Evolutionary conservation across 176 grass and related monocot genomes (phyloP), one percentile per base, ranked within the genome.

Genomic region (bread wheat (Triticum aestivum)): DNA sequence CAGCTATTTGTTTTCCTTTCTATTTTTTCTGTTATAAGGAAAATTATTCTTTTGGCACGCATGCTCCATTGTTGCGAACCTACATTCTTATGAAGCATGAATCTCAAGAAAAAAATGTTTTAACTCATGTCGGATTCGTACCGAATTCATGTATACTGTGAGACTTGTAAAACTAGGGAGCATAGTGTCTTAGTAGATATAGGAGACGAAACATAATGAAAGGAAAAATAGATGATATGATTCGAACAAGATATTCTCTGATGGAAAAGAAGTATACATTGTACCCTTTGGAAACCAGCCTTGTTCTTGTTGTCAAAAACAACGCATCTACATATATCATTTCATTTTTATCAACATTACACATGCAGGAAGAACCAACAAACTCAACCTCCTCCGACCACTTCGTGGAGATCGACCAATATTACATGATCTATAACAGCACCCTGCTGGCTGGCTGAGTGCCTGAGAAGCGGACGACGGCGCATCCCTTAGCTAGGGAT

Each of bases 281-380:
- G 65, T 71, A 83, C 82, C 83, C 20, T 26, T 44, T 72, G 61
- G 30, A 69, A 95, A 92, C 20, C 73, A 86, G 61, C 32, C 63
- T 90, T 89, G 83, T 86, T 80, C 44, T 75, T 80, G 64, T 73
- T 66, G 80, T 88, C 26, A 90, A 79, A 76, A 83, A 87, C 63
- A 78, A 52, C 68, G 80, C 54, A 86, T 88, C 32, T 83, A 77
- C 41, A 74, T 88, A 81, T 91, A 69, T 87, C 32, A 82, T 37
- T 45, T 65, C 84, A 74, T 81, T 89, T 89, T 89, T 91, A 75
- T 85, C 77, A 88, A 85, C 89, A 85, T 88, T 82, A 76, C 72
- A 82, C 52, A 88, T 61, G 84, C 80, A 82, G 83, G 67, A 73
- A 65, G 75, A 84, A 76, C 63, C 84, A 85, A 92, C 88, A 77